Base-by-base conservation (phyloP, 2,329 filamentous ascomycete genomes). In the Chalara sp. region DNA sequence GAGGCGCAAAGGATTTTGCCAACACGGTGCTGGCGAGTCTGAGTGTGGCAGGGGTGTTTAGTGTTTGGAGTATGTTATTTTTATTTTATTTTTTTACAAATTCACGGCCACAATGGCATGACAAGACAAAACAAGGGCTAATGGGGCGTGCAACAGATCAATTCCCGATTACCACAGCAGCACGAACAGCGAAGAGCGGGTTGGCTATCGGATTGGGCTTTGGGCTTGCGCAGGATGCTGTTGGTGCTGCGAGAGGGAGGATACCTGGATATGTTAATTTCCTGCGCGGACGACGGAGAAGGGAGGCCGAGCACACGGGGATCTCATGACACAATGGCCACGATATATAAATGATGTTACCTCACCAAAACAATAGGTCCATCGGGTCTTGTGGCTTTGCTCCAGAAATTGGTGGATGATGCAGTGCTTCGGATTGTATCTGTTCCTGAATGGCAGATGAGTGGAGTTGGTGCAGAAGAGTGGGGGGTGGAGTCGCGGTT, bases 11-110 rank as follows among this genome's bases (percentile, higher is more conserved):
- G 66, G 92, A 97, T 68, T 83, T 90, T 62, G 65, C 89, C 61
- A 92, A 86, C 57, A 95, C 88, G 1, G 81, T 89, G 5, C 76
- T 91, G 52, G 90, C 93, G 30, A 91, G 88, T 44, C 72, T 96
- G 66, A 86, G 87, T 0, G 85, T 93, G 35, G 89, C 91, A 1
- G 92, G 92, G 2, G 76, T 83, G 6, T 96, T 96, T 74, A 95
- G 90, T 65, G 72, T 90, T 52, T 86, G 87, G 80, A 87, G 89
- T 91, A 76, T 65, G 84, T 48, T 29, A 41, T 31, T 43, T 21
- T 21, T 21, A 41, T 31, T 43, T 21, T 21, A 2, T 37, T 40
- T 41, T 32, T 21, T 44, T 42, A 13, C 48, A 44, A 13, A 49
- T 39, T 13, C 3, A 41, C 43, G 37, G 47, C 35, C 30, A 49